Evolutionary conservation across 208 protist genomes (phyloP).

Genomic region (Crithidia brevicula): DNA sequence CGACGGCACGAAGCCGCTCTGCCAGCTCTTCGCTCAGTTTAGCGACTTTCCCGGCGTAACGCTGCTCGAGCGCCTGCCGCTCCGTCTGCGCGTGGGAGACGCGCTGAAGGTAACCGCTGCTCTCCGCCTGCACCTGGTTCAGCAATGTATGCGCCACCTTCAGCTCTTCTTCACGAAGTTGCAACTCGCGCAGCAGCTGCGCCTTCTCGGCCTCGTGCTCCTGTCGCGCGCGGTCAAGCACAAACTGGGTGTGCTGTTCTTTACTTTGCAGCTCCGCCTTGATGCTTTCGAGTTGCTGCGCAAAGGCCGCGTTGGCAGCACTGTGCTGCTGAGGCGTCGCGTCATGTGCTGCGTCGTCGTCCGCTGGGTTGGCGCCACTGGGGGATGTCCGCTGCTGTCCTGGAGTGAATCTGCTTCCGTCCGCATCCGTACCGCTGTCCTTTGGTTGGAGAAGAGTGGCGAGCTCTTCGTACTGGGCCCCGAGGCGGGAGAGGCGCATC

Average conservation of each 20-base stretch:
- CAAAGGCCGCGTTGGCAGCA: constrained; percentile 22
- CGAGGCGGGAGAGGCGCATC: constrained; percentile 22
- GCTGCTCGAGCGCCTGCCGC: constrained; percentile 51
- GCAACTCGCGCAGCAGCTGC: constrained; percentile 60
- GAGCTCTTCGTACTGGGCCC: constrained; percentile 34
- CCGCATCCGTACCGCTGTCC: background rate
- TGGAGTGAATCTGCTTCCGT: no score
- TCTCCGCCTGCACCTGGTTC: constrained; percentile 63
- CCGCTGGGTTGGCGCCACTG: no score
- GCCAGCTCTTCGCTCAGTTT: constrained; percentile 62
- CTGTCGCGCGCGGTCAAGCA: constrained; percentile 27
- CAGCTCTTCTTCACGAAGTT: constrained; percentile 65
- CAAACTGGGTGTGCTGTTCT: constrained; percentile 33
- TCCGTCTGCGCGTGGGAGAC: constrained; percentile 52
- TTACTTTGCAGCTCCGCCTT: constrained; percentile 47
- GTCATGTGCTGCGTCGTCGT: background rate
- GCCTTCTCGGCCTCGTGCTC: constrained; percentile 49
- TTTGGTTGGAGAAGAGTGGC: constrained; percentile 25
- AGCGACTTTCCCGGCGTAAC: constrained; percentile 45
- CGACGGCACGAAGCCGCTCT: constrained; percentile 34
- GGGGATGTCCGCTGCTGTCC: background rate
- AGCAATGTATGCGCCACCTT: constrained; percentile 61
- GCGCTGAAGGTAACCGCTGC: constrained; percentile 39
- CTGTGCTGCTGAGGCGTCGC: constrained; percentile 7
- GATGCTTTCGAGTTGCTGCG: constrained; percentile 36